Evolutionary conservation across 179 eudicot species (phyloP).

Genomic region (Silene coronaria): DNA sequence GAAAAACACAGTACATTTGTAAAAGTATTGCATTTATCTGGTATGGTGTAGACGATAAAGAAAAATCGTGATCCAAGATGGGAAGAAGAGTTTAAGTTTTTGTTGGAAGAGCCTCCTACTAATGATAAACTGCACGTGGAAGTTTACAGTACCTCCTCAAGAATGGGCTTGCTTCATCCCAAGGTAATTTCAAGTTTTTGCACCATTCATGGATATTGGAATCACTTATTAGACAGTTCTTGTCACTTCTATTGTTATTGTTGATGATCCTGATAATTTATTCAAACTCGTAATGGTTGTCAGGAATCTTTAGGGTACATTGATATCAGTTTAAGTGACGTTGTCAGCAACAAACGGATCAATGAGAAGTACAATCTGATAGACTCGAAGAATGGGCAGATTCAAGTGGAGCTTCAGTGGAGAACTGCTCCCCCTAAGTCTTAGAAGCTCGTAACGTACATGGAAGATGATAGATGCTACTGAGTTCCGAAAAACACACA

Average conservation of each 20-base stretch:
- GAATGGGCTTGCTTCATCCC: conserved; percentile 75
- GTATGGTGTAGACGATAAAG: conserved; percentile 28
- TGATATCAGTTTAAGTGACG: conserved; percentile 71
- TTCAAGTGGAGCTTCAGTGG: conserved; percentile 86
- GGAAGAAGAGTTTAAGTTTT: conserved; percentile 40
- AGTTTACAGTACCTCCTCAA: conserved; percentile 50
- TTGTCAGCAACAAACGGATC: conserved; percentile 73
- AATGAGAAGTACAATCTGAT: conserved; percentile 71
- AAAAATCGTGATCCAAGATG: conserved; percentile 45
- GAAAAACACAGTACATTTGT: background rate
- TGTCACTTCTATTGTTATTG: background rate
- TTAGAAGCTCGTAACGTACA: background rate
- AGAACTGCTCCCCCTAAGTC: conserved; percentile 52
- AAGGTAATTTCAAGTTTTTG: conserved; percentile 45
- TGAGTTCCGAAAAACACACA: background rate
- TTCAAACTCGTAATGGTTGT: background rate
- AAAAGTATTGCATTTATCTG: background rate
- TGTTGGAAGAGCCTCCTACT: conserved; percentile 36
- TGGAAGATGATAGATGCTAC: background rate
- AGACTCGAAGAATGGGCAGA: conserved; percentile 62
- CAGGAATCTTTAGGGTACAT: conserved; percentile 86
- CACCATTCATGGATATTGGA: background rate
- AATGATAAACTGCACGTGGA: conserved; percentile 41
- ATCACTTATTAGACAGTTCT: background rate
- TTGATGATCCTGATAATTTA: background rate